These are phyloP conservation scores for Nakaseomyces sp. DNA, from an alignment of 1,139 yeast species.

Conservation along the genomic window DNA sequence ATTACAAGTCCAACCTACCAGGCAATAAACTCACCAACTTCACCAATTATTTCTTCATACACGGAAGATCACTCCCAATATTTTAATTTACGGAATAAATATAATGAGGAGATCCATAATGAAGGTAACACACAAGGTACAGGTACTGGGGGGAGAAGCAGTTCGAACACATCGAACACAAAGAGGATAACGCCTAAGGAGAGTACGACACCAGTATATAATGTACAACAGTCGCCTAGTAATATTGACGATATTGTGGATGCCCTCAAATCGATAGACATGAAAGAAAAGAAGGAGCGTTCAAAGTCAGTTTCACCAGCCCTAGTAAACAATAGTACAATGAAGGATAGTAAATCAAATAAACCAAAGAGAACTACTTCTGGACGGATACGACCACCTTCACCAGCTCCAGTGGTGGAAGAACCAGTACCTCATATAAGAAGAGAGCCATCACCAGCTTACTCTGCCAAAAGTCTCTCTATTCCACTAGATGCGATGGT, in stretches of 20 bases:
- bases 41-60: background rate
- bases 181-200: background rate
- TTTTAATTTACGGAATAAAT: background rate
- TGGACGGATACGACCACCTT: background rate
- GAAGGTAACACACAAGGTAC: background rate
- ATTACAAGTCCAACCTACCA: background rate
- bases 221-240: background rate
- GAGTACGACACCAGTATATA: background rate
- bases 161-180: background rate
- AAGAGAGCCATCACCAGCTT: background rate
- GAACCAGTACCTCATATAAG: background rate
- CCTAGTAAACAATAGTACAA: background rate
- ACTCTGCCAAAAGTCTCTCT: background rate
- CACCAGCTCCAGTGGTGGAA: background rate
- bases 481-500: background rate
- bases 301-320: background rate
- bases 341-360: background rate
- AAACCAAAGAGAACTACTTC: background rate
- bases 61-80: background rate
- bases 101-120: background rate
- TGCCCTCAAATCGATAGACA: background rate
- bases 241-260: constrained; percentile 3
- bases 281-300: background rate
- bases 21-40: background rate
- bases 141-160: background rate